Percentiles rank a stretch among this genome's conserved stretches.
Conservation (phyloP, 306 rosid genomes). For the Astragalus glycyphyllos region DNA sequence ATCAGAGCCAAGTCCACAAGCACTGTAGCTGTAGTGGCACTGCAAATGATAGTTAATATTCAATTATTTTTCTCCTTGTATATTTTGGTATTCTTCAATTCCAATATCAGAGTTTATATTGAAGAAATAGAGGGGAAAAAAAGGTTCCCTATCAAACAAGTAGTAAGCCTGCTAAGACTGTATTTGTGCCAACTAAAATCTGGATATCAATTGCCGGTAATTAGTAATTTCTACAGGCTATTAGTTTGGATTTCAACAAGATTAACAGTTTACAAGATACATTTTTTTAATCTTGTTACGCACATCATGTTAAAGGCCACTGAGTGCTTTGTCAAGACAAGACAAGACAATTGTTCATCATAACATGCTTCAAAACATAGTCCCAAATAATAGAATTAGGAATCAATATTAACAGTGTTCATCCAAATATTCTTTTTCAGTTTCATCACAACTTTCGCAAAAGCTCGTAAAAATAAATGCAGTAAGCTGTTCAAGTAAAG, state of each 20-base stretch:
- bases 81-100: conserved; percentile 34
- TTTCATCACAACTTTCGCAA: conserved; percentile 21
- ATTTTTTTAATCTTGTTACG: not conserved
- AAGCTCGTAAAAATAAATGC: not conserved
- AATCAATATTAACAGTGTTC: not conserved
- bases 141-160: conserved; percentile 2
- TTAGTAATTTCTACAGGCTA: too few relatives aligned
- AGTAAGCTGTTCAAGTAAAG: conserved; percentile 29
- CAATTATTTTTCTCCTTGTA: conserved; percentile 4
- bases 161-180: conserved; percentile 4
- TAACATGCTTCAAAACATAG: not conserved
- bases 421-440: conserved; percentile 31
- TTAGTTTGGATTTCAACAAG: too few relatives aligned
- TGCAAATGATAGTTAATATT: conserved; percentile 43
- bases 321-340: conserved; percentile 4
- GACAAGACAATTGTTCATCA: conserved; percentile 19
- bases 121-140: not conserved
- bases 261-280: too few relatives aligned
- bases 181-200: conserved; percentile 9
- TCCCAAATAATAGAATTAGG: conserved; percentile 21
- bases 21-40: conserved; percentile 93
- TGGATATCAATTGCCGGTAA: not conserved
- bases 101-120: conserved; percentile 12
- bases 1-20: conserved; percentile 90
- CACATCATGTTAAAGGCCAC: not conserved